These are phyloP conservation scores for Aspergillus bombycis DNA, from an alignment of 2,329 filamentous ascomycete genomes.

Conservation along the genomic window DNA sequence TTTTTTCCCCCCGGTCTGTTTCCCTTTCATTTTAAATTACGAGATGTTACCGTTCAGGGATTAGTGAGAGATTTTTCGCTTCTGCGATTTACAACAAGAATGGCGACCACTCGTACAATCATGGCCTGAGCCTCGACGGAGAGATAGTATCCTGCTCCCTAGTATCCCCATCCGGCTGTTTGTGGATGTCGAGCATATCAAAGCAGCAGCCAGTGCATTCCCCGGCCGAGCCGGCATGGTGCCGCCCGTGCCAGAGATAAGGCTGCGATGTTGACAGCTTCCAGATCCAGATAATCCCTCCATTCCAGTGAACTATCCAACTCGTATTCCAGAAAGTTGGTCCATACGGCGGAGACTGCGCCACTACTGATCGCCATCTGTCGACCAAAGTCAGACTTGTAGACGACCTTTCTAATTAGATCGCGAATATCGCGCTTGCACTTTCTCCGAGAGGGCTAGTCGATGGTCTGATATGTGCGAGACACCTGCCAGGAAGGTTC, in stretches of 20 bases:
- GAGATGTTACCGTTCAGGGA: neutral
- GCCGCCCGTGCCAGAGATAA: neutral
- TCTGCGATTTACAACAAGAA: neutral
- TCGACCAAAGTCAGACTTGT: neutral
- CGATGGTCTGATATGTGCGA: neutral
- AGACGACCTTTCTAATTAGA: neutral
- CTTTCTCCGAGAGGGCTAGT: neutral
- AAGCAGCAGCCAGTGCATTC: neutral
- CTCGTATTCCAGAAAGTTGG: neutral
- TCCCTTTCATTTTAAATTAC: conserved; percentile 1
- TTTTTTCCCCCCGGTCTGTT: neutral
- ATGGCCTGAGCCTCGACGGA: neutral
- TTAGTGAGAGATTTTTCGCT: neutral
- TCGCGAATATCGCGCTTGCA: conserved; percentile 1
- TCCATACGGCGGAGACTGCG: neutral
- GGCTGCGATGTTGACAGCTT: neutral
- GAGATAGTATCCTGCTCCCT: neutral
- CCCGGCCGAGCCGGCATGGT: neutral
- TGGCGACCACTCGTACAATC: neutral
- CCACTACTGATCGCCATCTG: neutral
- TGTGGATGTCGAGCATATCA: neutral
- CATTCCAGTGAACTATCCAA: neutral
- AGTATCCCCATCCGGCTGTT: neutral
- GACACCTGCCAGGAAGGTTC: neutral
- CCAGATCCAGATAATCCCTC: neutral